A percentile compares a stretch with the other conserved stretches of the same genome.
These are phyloP conservation scores for Moelleriella libera DNA, from an alignment of 2,329 filamentous ascomycete genomes.

Conservation along the genomic window DNA sequence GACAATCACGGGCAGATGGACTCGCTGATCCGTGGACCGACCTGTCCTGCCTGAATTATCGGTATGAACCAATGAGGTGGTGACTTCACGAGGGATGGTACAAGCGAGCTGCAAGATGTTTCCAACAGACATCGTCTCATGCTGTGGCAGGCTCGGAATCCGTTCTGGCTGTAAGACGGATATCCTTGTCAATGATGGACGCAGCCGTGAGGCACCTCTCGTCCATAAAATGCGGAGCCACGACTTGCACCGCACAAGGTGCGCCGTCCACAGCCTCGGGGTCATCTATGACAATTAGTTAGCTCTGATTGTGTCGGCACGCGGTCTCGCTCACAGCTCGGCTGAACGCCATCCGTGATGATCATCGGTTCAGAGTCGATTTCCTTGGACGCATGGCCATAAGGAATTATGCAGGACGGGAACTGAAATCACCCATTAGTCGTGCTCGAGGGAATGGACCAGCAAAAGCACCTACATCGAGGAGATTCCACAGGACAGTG, in stretches of 20 bases:
- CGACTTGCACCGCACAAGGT: constrained; percentile 30
- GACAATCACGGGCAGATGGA: no score
- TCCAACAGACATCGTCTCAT: no score
- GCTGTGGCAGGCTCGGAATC: no score
- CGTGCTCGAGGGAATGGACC: neutral
- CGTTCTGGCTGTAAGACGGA: neutral
- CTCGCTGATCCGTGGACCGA: no score
- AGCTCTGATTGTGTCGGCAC: neutral
- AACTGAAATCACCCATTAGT: constrained; percentile 19
- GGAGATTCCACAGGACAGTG: constrained; percentile 34
- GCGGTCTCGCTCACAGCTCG: neutral
- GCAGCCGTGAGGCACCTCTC: constrained; percentile 24
- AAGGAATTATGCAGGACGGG: constrained; percentile 34
- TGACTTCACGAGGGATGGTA: no score
- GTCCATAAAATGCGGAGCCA: constrained; percentile 29
- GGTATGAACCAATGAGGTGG: no score
- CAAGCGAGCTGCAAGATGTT: no score
- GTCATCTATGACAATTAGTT: constrained; percentile 17
- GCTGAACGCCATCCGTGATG: constrained; percentile 1
- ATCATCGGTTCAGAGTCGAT: constrained; percentile 3
- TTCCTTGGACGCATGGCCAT: constrained; percentile 18
- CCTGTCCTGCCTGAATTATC: no score
- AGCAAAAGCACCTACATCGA: constrained; percentile 26
- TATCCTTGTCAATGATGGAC: constrained; percentile 2
- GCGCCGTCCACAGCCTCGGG: constrained; percentile 23